Base-by-base conservation (phyloP, 768 basidiomycete species). In the Amanita jacksonii region DNA sequence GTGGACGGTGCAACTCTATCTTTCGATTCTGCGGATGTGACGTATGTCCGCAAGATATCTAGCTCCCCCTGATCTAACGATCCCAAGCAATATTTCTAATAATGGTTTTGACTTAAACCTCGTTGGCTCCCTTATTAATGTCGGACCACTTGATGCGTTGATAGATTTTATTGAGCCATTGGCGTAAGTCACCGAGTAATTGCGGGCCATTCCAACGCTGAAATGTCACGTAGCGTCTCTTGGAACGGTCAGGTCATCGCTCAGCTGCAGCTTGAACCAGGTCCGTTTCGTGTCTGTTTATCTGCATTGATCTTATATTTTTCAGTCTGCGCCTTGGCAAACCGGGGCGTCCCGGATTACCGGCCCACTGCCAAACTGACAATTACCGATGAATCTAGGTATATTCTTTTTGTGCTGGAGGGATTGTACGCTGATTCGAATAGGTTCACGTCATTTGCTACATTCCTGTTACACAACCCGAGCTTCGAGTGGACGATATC, bases 401-500 rank as follows among this genome's bases (percentile, higher is more conserved):
- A 57, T 33, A 76, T 59, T 4, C 19, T 31, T 25, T 9, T 20
- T 31, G 16, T n/a, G 9, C 19, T 32, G 51, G 16, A 23, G 8
- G 9, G 36, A n/a, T 22, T 22, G 35, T 23, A 2, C 38, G 9
- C 8, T 41, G 33, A 39, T 34, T 32, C 38, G 8, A 38, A 20
- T 22, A 74, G 76, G 46, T 85, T 85, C 58, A 81, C 81, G 4
- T 61, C 66, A 8, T 85, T 82, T 53, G 76, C 82, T 0, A 78
- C 72, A 1, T 78, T 70, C 57, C 55, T 85, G 49, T 63, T 85
- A 30, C 83, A 84, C 51, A 77, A 74, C 39, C 67, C 70, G 15
- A 68, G 63, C 45, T 85, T 86, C 51, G 68, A 71, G 4, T 85
- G 83, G 83, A 79, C 73, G 1, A 77, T 85, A 37, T 79, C 79